Evolutionary conservation across 176 grass and related monocot genomes (phyloP).

Genomic region (Oryza rufipogon): DNA sequence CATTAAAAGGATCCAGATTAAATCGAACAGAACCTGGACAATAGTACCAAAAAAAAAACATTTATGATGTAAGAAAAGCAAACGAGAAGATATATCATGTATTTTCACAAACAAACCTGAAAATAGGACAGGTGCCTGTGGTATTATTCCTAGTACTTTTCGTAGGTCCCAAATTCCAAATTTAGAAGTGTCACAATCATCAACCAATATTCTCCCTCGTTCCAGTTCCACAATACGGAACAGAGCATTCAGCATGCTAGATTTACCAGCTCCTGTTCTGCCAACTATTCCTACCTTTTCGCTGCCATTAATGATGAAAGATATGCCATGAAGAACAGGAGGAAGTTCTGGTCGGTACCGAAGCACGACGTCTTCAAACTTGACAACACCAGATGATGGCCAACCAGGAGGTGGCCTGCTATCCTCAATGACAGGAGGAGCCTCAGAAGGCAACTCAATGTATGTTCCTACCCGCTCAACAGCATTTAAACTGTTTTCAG

Average conservation of each 20-base stretch:
- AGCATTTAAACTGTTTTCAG: conserved; percentile 99
- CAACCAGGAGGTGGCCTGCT: conserved; percentile 87
- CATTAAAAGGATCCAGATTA: conserved; percentile 97
- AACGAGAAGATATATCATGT: conserved; percentile 1
- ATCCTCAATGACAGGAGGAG: conserved; percentile 87
- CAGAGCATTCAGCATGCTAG: conserved; percentile 98
- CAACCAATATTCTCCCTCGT: conserved; percentile 77
- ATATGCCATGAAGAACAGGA: conserved; percentile 95
- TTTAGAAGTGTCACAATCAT: conserved; percentile 81
- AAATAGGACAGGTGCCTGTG: conserved; percentile 92
- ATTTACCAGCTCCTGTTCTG: conserved; percentile 96
- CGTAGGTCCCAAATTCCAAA: conserved; percentile 96
- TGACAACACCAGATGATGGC: conserved; percentile 83
- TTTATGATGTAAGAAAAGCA: conserved; percentile 11
- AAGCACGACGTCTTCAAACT: conserved; percentile 90
- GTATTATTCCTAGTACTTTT: conserved; percentile 97
- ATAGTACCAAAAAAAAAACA: not conserved
- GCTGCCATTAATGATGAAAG: conserved; percentile 90
- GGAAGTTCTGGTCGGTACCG: conserved; percentile 94
- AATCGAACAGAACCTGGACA: conserved; percentile 90
- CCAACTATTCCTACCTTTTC: conserved; percentile 98
- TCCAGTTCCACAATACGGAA: conserved; percentile 95
- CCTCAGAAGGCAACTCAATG: conserved; percentile 89
- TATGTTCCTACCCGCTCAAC: conserved; percentile 93
- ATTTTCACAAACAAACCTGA: conserved; percentile 70